Evolutionary conservation across 2,329 filamentous ascomycete genomes (phyloP).

Genomic region (Microsporum ferrugineum): DNA sequence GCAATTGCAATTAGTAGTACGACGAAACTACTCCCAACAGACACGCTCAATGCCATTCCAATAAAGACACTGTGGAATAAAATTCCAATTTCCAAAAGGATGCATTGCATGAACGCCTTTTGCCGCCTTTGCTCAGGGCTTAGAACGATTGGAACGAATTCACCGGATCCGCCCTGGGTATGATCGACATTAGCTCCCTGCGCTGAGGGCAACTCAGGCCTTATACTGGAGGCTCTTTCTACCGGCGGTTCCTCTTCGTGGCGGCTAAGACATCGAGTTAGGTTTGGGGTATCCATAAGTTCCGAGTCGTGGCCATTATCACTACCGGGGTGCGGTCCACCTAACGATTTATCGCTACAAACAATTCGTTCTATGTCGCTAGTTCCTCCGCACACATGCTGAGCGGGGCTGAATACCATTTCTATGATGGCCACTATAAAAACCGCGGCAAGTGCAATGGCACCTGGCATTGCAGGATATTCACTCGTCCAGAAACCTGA

Average conservation of each 20-base stretch:
- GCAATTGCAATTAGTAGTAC: slow-evolving; percentile 27
- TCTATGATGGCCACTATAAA: slow-evolving; percentile 43
- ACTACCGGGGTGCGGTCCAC: not conserved
- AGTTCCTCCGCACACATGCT: slow-evolving; percentile 19
- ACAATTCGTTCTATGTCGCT: slow-evolving; percentile 9
- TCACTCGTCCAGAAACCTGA: slow-evolving; percentile 36
- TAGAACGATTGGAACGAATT: slow-evolving; percentile 9
- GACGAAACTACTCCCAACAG: slow-evolving; percentile 25
- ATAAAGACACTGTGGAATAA: slow-evolving; percentile 59
- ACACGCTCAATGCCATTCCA: slow-evolving; percentile 28
- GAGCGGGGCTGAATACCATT: slow-evolving; percentile 41
- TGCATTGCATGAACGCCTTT: slow-evolving; percentile 60
- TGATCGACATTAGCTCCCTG: not conserved
- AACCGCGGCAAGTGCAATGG: slow-evolving; percentile 36
- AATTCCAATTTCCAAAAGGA: slow-evolving; percentile 65
- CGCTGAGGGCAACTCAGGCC: slow-evolving; percentile 16
- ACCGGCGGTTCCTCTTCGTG: slow-evolving; percentile 19
- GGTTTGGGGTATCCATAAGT: slow-evolving; percentile 11
- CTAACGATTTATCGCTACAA: not conserved
- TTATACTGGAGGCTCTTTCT: slow-evolving; percentile 22
- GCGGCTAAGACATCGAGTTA: slow-evolving; percentile 12
- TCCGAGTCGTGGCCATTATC: not conserved
- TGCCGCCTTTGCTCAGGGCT: slow-evolving; percentile 37
- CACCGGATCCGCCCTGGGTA: not conserved
- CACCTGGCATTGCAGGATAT: slow-evolving; percentile 39